A percentile compares a stretch with the other conserved stretches of the same genome.
These are phyloP conservation scores for Tulasnella sp. DNA, from an alignment of 768 basidiomycete species.

Conservation along the genomic window DNA sequence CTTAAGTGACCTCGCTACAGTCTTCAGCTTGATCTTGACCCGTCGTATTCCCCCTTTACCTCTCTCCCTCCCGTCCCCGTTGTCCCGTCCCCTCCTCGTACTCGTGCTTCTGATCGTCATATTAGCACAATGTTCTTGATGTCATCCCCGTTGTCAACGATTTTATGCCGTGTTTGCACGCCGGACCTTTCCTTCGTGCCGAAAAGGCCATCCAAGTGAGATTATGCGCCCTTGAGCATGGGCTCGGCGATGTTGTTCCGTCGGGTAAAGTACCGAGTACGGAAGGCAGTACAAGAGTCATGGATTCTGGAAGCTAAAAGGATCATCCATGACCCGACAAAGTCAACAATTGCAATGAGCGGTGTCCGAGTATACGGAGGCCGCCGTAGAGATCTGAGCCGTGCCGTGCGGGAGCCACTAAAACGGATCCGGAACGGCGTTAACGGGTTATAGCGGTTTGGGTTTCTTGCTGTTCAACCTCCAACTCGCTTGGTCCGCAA, in stretches of 20 bases:
- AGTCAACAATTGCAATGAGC: too few relatives aligned
- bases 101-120: background rate
- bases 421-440: too few relatives aligned
- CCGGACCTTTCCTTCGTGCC: background rate
- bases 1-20: constrained; percentile 15
- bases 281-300: too few relatives aligned
- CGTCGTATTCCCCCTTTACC: background rate
- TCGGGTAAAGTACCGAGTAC: too few relatives aligned
- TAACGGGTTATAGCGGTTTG: too few relatives aligned
- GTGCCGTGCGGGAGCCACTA: too few relatives aligned
- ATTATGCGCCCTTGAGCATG: background rate
- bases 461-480: too few relatives aligned
- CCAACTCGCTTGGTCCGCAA: too few relatives aligned
- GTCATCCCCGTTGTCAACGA: constrained; percentile 2
- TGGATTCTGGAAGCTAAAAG: too few relatives aligned
- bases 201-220: background rate
- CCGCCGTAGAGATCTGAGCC: too few relatives aligned
- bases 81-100: background rate
- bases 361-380: too few relatives aligned
- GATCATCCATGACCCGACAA: too few relatives aligned
- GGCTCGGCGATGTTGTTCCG: background rate
- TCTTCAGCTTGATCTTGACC: background rate
- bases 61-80: background rate
- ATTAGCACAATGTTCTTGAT: background rate
- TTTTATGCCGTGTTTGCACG: background rate